Conservation (phyloP, 495 filamentous ascomycete species). For the Corynascus novoguineensis region DNA sequence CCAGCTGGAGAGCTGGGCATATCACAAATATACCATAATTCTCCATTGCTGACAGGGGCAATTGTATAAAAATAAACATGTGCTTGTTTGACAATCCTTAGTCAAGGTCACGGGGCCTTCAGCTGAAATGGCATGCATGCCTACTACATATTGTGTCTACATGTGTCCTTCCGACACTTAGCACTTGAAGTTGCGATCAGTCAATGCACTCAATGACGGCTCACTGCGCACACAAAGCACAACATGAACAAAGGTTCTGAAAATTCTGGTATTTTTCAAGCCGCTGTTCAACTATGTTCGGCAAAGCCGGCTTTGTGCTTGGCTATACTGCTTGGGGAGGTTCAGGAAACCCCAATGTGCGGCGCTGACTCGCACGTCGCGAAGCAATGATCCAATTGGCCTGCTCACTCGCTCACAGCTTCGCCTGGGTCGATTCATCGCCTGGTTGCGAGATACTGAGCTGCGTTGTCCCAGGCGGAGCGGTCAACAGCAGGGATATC, state of each 20-base stretch:
- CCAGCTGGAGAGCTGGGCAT: background rate
- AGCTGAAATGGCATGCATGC: no score
- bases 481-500: conserved; percentile 55
- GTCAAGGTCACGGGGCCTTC: no score
- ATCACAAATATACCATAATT: conserved; percentile 10
- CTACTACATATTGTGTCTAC: background rate
- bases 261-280: background rate
- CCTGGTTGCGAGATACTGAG: conserved; percentile 50
- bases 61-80: conserved; percentile 2
- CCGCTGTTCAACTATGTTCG: background rate
- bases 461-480: conserved; percentile 59
- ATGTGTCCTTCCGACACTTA: background rate
- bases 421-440: conserved; percentile 5
- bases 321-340: background rate
- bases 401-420: background rate
- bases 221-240: background rate
- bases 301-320: background rate
- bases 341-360: background rate
- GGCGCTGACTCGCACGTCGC: background rate
- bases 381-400: background rate
- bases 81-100: no score
- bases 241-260: background rate
- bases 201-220: no score
- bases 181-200: background rate
- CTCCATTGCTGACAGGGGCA: conserved; percentile 3